A percentile compares a stretch with the other conserved stretches of the same genome.
phyloP scores from a whole-genome alignment of 805 yeast genomes.

The Sugiyamaella floridensis region DNA sequence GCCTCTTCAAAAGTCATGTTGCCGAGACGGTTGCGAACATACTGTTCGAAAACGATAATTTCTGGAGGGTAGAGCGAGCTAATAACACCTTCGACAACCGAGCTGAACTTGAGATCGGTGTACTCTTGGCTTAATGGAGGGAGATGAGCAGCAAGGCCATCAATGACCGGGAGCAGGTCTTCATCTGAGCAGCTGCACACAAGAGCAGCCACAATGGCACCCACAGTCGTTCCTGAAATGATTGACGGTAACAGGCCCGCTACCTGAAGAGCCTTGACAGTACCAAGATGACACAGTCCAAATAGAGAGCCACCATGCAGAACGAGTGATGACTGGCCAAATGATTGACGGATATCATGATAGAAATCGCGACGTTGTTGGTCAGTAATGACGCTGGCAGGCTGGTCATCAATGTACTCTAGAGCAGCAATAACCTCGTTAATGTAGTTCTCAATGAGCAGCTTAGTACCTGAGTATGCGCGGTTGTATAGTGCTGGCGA shows the following conservation, averaged over 20 bases:
- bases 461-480: slow-evolving; percentile 82
- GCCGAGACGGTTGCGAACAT: slow-evolving; percentile 68
- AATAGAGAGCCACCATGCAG: slow-evolving; percentile 93
- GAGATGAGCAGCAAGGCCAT: slow-evolving; percentile 20
- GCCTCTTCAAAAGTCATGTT: slow-evolving; percentile 93
- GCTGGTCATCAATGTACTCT: slow-evolving; percentile 45
- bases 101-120: slow-evolving; percentile 24
- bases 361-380: slow-evolving; percentile 68
- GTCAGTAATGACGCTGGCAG: slow-evolving; percentile 4
- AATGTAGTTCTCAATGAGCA: slow-evolving; percentile 80
- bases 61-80: slow-evolving; percentile 84
- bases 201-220: slow-evolving; percentile 85
- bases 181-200: slow-evolving; percentile 67
- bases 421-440: slow-evolving; percentile 67
- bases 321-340: slow-evolving; percentile 85
- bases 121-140: slow-evolving; percentile 20
- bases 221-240: slow-evolving; percentile 87
- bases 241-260: slow-evolving; percentile 75
- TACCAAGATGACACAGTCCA: slow-evolving; percentile 92
- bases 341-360: slow-evolving; percentile 78
- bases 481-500: slow-evolving; percentile 71
- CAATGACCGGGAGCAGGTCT: slow-evolving; percentile 46
- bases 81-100: slow-evolving; percentile 66
- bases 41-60: slow-evolving; percentile 67
- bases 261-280: slow-evolving; percentile 71